Evolutionary conservation across 1,284 basidiomycete genomes (phyloP).

Genomic region (Ceratobasidium sp.): DNA sequence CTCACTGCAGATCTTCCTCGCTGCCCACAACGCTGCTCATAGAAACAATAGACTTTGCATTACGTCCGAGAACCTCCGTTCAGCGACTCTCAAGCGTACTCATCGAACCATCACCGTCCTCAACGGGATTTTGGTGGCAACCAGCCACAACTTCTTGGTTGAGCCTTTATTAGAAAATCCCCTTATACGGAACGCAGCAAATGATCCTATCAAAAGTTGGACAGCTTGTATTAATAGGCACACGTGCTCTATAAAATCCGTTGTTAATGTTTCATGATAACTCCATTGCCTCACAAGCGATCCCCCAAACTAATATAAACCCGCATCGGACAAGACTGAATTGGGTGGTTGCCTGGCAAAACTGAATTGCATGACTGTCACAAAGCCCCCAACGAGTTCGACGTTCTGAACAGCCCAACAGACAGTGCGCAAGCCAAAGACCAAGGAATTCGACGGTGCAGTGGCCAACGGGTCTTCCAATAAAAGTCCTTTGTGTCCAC

Average conservation of each 20-base stretch:
- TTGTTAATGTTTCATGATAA: background rate
- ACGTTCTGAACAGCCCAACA: background rate
- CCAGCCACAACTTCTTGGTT: background rate
- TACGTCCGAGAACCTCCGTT: no score
- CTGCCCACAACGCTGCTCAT: background rate
- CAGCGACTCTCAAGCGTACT: no score
- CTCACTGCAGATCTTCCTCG: background rate
- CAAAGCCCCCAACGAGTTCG: no score
- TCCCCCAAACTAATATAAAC: background rate
- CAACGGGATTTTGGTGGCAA: background rate
- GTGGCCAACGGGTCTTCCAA: background rate
- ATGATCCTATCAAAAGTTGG: background rate
- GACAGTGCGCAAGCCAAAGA: background rate
- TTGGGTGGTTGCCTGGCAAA: no score
- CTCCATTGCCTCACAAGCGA: background rate
- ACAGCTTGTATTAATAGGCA: background rate
- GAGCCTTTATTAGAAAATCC: background rate
- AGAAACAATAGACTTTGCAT: slow-evolving; percentile 2
- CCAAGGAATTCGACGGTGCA: background rate
- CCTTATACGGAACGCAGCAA: background rate
- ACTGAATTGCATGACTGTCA: no score
- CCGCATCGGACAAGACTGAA: background rate
- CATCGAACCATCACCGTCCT: no score
- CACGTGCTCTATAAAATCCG: background rate
- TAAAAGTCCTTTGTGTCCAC: background rate